Evolutionary conservation across 2,329 filamentous ascomycete genomes (phyloP).

Genomic region (Penicillium verrucosum): DNA sequence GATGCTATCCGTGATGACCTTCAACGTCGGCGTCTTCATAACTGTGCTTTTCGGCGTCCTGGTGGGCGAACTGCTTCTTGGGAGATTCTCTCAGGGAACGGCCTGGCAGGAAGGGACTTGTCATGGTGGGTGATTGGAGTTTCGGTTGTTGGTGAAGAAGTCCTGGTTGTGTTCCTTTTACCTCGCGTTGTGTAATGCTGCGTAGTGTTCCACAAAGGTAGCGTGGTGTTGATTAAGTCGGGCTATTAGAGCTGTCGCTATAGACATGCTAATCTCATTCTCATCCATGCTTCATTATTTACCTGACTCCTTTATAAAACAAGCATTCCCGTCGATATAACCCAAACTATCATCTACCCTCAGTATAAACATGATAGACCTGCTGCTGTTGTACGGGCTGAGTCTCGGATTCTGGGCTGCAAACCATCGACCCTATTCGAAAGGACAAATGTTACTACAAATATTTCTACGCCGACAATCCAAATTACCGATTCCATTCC

Average conservation of each 20-base stretch:
- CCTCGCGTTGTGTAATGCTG: not conserved
- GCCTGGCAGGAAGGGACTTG: not conserved
- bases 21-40: slow-evolving; percentile 5
- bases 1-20: slow-evolving; percentile 8
- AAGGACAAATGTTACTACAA: not conserved
- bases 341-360: not conserved
- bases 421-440: not conserved
- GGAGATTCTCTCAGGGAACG: slow-evolving; percentile 1
- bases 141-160: not conserved
- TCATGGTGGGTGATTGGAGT: not conserved
- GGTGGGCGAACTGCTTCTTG: slow-evolving; percentile 3
- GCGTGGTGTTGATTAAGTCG: not conserved
- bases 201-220: too few species aligned
- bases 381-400: not conserved
- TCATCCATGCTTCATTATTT: not conserved
- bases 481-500: not conserved
- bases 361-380: not conserved
- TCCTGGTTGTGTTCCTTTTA: not conserved
- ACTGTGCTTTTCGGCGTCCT: not conserved
- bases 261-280: not conserved
- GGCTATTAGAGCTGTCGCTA: not conserved
- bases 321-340: not conserved
- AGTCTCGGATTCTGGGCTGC: not conserved
- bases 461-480: not conserved
- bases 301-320: not conserved